Evolutionary conservation across 2,329 filamentous ascomycete species (phyloP), one percentile per base, ranked within the genome.

Genomic region (Verticillium isaacii): DNA sequence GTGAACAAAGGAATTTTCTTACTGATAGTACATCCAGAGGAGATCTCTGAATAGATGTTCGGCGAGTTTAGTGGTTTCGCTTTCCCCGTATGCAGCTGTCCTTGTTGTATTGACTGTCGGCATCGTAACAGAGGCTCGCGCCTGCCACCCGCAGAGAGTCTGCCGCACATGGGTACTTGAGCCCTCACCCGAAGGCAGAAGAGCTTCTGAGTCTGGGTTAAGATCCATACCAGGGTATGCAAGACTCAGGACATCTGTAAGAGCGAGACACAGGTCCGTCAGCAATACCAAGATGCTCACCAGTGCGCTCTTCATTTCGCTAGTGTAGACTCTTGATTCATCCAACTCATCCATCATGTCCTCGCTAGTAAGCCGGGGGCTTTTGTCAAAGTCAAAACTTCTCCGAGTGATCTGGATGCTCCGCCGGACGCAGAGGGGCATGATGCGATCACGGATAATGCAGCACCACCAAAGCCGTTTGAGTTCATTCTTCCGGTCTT

Each of bases 401-500:
- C 72, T 71, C 3, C 77, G 74, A 0, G 80, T 79, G 60, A 84
- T 77, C 63, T 83, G 80, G n/a, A 82, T 74, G 50, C 76, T 76
- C 12, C 81, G 75, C 17, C 82, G 76, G 63, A 84, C 75, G 5
- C 81, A 78, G 12, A 85, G 73, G 3, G 77, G 75, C 32, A 85
- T 65, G 19, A 81, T 79, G 50, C 81, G 76, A 67, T 84, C 82
- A 12, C 82, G 78, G 5, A 85, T 73, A 45, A 85, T 73, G 62
- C 82, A 83, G 62, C 80, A 82, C 82, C 82, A 85, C 82, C 82
- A 84, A 8, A 85, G 69, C 2, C 81, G 73, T 68, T 83, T 85
- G 36, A 80, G 74, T 8, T 75, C 70, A 63, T 76, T 74, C 61
- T 77, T 72, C 63, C 14, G 39, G 6, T 45, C 17, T n/a, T 6